phyloP scores from a whole-genome alignment of 108 stramenopile genomes.

The Nannochloropsis granulata region DNA sequence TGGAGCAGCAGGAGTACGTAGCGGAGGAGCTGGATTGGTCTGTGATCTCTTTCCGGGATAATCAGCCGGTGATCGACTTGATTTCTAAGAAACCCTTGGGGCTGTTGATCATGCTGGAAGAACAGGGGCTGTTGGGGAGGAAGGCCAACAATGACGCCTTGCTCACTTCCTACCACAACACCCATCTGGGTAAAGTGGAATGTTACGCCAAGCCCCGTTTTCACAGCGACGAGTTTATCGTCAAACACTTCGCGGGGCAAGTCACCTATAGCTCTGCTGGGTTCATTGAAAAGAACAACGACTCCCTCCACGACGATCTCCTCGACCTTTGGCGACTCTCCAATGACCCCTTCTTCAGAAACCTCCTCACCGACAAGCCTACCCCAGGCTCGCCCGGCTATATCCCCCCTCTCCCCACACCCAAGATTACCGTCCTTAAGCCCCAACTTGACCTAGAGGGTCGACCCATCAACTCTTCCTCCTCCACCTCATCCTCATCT shows the following conservation, averaged over 20 bases:
- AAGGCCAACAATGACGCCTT: conserved; percentile 39
- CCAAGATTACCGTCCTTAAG: background rate
- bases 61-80: conserved; percentile 86
- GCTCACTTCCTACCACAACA: conserved; percentile 26
- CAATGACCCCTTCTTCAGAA: background rate
- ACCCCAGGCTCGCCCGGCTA: background rate
- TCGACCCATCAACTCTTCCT: background rate
- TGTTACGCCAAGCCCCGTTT: conserved; percentile 54
- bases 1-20: conserved; percentile 87
- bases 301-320: conserved; percentile 38
- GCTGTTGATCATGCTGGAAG: conserved; percentile 43
- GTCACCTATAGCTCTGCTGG: conserved; percentile 23
- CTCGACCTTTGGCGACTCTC: conserved; percentile 20
- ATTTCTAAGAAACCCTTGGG: conserved; percentile 63
- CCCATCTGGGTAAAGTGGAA: conserved; percentile 2
- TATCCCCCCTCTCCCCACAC: background rate
- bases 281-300: conserved; percentile 36
- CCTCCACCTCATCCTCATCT: background rate
- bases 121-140: conserved; percentile 42
- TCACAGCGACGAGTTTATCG: conserved; percentile 78
- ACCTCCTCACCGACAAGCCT: background rate
- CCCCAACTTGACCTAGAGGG: background rate
- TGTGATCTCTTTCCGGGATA: conserved; percentile 81
- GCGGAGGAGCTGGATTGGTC: conserved; percentile 62
- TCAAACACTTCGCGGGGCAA: conserved; percentile 58